phyloP scores from a whole-genome alignment of 2,329 filamentous ascomycete genomes.

The Fusarium caatingaense region DNA sequence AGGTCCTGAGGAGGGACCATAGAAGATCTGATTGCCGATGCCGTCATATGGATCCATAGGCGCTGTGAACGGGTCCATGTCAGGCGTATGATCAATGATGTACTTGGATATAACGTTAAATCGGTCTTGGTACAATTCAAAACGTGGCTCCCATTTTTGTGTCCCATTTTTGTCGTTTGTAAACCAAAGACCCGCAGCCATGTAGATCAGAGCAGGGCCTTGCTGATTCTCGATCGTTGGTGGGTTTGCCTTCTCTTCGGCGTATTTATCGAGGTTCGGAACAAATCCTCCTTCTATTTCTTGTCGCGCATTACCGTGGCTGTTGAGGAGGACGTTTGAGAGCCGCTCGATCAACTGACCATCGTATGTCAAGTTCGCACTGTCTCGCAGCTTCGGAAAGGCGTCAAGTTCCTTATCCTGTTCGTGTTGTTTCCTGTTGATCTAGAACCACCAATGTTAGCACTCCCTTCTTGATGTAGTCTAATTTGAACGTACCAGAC shows the following conservation, averaged over 20 bases:
- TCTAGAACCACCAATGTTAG: neutral
- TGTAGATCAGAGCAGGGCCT: constrained; percentile 32
- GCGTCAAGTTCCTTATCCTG: neutral
- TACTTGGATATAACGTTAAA: constrained; percentile 27
- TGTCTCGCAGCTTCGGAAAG: neutral
- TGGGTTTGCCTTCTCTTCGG: constrained; percentile 10
- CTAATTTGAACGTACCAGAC: constrained; percentile 25
- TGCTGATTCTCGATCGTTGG: constrained; percentile 25
- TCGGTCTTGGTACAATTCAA: neutral
- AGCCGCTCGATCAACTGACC: neutral
- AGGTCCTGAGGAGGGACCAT: constrained; percentile 40
- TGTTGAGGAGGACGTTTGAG: neutral
- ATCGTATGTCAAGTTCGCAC: neutral
- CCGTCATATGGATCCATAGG: constrained; percentile 43
- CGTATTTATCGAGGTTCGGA: constrained; percentile 28
- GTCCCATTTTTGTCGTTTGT: constrained; percentile 2
- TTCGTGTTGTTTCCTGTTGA: neutral
- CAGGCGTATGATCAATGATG: neutral
- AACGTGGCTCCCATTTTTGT: neutral
- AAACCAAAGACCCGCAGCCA: constrained; percentile 42
- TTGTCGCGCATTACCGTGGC: neutral
- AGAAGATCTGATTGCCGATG: constrained; percentile 45
- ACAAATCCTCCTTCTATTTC: neutral
- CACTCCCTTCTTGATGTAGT: accelerated
- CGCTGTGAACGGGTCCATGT: neutral